phyloP scores from a whole-genome alignment of 2,329 filamentous ascomycete species.

The Ceratocystis harringtonii region DNA sequence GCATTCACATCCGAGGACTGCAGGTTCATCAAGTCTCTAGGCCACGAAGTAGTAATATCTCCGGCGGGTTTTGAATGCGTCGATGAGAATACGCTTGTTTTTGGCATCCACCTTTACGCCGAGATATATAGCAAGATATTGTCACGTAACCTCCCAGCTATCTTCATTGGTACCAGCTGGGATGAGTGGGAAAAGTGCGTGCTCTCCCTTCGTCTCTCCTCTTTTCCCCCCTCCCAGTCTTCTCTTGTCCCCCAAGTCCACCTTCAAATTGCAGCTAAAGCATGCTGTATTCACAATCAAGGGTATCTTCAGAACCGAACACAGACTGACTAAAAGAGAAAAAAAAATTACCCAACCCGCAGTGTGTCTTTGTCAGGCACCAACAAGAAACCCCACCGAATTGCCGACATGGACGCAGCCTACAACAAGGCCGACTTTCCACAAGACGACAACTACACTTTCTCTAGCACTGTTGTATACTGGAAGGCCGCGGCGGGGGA shows the following conservation, averaged over 20 bases:
- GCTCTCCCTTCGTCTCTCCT: background rate
- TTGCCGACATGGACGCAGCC: slow-evolving; percentile 24
- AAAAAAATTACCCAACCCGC: background rate
- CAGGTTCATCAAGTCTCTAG: slow-evolving; percentile 38
- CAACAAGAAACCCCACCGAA: slow-evolving; percentile 16
- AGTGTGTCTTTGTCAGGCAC: background rate
- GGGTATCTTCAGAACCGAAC: background rate
- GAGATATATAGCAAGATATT: slow-evolving; percentile 39
- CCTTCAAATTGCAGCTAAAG: background rate
- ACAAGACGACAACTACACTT: slow-evolving; percentile 26
- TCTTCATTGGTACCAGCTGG: slow-evolving; percentile 44
- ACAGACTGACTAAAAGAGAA: background rate
- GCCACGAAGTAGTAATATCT: slow-evolving; percentile 36
- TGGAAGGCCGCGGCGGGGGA: slow-evolving; percentile 21
- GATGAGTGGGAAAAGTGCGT: slow-evolving; percentile 37
- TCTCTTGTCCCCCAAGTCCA: background rate
- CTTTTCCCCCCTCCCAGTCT: background rate
- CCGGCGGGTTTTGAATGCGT: slow-evolving; percentile 40
- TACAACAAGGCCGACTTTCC: slow-evolving; percentile 27
- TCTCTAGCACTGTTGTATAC: slow-evolving; percentile 30
- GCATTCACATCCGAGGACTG: slow-evolving; percentile 34
- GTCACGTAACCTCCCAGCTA: slow-evolving; percentile 29
- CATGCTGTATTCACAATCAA: slow-evolving; percentile 2
- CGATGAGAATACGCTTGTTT: slow-evolving; percentile 37
- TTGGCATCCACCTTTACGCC: slow-evolving; percentile 46